Evolutionary conservation across 148 eudicot genomes (phyloP), one percentile per base, ranked within the genome.

Genomic region (Beta vulgaris): DNA sequence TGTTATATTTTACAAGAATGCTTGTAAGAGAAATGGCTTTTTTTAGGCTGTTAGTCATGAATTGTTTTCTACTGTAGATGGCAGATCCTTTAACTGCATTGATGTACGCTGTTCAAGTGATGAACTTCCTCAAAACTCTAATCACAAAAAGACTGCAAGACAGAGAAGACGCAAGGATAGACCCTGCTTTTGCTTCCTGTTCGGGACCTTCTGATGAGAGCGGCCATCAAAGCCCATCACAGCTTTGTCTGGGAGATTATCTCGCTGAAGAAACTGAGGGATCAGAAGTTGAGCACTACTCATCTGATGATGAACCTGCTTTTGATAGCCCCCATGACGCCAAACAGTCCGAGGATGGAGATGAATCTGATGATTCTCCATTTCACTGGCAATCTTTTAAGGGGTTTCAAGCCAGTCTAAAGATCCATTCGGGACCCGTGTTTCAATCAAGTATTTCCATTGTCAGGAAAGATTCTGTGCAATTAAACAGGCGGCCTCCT

Each of bases 101-200:
- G 85, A 95, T 90, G 96, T 86, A 92, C 40, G 97, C 91, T 7
- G 97, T 95, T 67, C 89, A 85, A 86, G 96, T 95, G 73, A 95
- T 95, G 97, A 95, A 95, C 84, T 95, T 95, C 78, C 93, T 95
- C 48, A 95, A 89, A 86, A 84, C 96, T 64, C 93, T 95, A 6
- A 89, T 95, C 28, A 87, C 85, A 61, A 95, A 88, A 78, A 84
- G 88, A 34, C 54, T 95, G 54, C 79, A 79, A 36, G 96, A 87
- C 73, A 85, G 97, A 81, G 89, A 87, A 80, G 92, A 89, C 70
- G 80, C 90, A 6, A 26, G 78, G 60, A 67, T 79, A 28, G 88
- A 87, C 67, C 81, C 84, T 28, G 69, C 79, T 59, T 83, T 84
- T n/a, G 71, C 73, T 44, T 80, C 91, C 19, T 76, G 76, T 55